Conservation (phyloP, 495 filamentous ascomycete species). For the Margaritispora aquatica region DNA sequence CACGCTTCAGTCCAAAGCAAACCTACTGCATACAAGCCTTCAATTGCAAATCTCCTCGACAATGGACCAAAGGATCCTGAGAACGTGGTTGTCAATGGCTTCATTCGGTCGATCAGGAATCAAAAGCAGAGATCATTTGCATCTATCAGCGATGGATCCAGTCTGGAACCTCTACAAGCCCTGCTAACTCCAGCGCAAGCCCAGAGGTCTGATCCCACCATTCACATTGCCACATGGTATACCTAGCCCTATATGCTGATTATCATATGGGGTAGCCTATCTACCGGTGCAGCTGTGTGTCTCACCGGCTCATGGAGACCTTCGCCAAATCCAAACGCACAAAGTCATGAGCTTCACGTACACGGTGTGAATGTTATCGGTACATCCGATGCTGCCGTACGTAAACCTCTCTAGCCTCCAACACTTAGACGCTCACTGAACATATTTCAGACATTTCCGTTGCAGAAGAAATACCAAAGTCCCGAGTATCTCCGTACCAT, state of each 20-base stretch:
- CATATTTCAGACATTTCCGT: constrained; percentile 15
- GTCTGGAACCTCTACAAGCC: constrained; percentile 70
- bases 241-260: not conserved
- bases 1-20: not conserved
- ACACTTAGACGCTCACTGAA: not conserved
- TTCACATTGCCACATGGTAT: constrained; percentile 3
- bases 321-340: constrained; percentile 59
- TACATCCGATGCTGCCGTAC: constrained; percentile 68
- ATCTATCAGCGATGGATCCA: constrained; percentile 83
- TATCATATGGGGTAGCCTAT: constrained; percentile 48
- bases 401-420: constrained; percentile 18
- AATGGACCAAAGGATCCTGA: not conserved
- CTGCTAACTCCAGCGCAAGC: constrained; percentile 71
- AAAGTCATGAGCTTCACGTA: constrained; percentile 76
- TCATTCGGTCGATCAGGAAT: constrained; percentile 75
- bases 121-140: constrained; percentile 83
- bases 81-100: constrained; percentile 62
- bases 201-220: constrained; percentile 50
- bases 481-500: constrained; percentile 74
- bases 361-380: constrained; percentile 65
- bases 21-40: not conserved
- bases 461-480: constrained; percentile 27
- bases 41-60: constrained; percentile 19
- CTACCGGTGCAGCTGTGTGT: constrained; percentile 72
- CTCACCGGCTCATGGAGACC: constrained; percentile 74